phyloP scores from a whole-genome alignment of 108 stramenopile genomes.

The Fragilariopsis cylindrus region DNA sequence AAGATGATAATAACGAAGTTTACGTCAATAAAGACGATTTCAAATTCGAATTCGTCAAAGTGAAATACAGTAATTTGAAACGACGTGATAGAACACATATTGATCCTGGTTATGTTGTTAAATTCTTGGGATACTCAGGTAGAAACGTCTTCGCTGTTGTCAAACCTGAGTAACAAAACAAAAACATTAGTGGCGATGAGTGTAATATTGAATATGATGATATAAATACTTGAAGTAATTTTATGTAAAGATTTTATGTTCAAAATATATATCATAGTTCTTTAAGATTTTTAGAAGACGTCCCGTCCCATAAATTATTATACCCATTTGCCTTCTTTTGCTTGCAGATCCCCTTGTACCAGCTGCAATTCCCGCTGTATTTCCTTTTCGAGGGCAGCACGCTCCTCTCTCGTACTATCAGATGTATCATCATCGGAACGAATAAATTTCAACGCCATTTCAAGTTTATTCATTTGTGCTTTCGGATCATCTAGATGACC shows the following conservation, averaged over 20 bases:
- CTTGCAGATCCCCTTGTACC: conserved; percentile 6
- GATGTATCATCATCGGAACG: conserved; percentile 5
- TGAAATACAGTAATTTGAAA: conserved; percentile 3
- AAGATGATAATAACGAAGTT: neutral
- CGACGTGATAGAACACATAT: conserved; percentile 4
- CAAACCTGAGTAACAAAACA: no score
- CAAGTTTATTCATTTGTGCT: conserved; percentile 34
- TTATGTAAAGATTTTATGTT: no score
- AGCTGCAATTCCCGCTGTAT: conserved; percentile 9
- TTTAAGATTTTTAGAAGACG: no score
- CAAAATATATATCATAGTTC: no score
- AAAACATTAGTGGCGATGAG: no score
- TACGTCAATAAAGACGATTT: neutral
- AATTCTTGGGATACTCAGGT: neutral
- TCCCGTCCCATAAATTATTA: neutral
- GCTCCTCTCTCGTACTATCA: conserved; percentile 2
- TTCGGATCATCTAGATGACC: conserved; percentile 32
- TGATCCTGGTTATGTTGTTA: neutral
- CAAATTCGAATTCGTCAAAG: neutral
- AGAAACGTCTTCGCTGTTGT: no score
- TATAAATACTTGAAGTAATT: no score
- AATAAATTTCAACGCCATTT: conserved; percentile 31
- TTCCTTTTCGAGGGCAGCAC: neutral
- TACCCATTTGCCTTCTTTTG: neutral
- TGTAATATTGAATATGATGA: no score